Evolutionary conservation across 495 filamentous ascomycete species (phyloP), one percentile per base, ranked within the genome.

Genomic region (Aspergillus avenaceus): DNA sequence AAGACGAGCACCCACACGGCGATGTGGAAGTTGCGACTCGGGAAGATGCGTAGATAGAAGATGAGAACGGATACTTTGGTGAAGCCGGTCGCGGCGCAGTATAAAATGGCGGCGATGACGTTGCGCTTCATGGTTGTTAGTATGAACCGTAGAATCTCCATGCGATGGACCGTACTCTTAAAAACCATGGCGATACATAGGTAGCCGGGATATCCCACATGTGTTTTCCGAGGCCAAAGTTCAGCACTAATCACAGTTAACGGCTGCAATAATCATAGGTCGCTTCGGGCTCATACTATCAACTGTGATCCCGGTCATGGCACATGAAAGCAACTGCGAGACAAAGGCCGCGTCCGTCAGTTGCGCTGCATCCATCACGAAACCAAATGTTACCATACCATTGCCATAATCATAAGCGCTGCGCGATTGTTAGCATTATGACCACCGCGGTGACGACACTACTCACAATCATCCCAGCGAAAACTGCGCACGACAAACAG

Each of bases 21-120:
- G n/a, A 49, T 46, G 32, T 69, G 65, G 49, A 73, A 67, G 32
- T 52, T 59, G 7, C 55, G 53, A 24, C 63, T 64, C 19, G 71
- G 71, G 47, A 71, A 71, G 38, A 82, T 71, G 50, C 74, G 75
- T 43, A 74, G 61, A 58, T 77, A 81, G 50, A 74, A 71, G 9
- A 79, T 44, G 31, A 79, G 58, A 34, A 71, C 64, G 49, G 76
- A 72, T 50, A 73, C 53, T 45, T 74, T 74, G 50, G 64, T 58
- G 44, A 70, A 63, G 12, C 63, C 67, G 18, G 68, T 69, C 4
- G 63, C 64, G 12, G 60, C 66, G 47, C 68, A 61, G 55, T 74
- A 72, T 23, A 68, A 36, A 8, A 69, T 63, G 18, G 64, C 60
- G 8, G 62, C 52, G 16, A 61, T 57, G 11, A 65, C 40, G 19